Evolutionary conservation across 2,329 filamentous ascomycete genomes (phyloP).

Genomic region (Daldinia eschscholtzii): DNA sequence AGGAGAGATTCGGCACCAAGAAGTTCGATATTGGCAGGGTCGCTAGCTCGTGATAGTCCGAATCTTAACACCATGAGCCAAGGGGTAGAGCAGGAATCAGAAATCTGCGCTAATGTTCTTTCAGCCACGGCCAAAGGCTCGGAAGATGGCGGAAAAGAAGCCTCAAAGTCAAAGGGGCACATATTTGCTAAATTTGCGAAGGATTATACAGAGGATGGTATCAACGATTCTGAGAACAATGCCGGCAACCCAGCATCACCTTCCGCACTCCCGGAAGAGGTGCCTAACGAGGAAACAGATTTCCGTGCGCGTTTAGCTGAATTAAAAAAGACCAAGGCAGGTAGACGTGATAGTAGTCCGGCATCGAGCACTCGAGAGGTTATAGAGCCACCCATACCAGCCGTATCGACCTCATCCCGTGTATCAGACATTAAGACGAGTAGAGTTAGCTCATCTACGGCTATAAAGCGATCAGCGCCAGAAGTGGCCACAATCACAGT

Average conservation of each 20-base stretch:
- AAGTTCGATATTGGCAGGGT: constrained; percentile 21
- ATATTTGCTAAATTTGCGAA: constrained; percentile 29
- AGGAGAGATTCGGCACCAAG: constrained; percentile 17
- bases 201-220: constrained; percentile 15
- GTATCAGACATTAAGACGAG: constrained; percentile 47
- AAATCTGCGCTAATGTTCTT: constrained; percentile 28
- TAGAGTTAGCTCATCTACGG: constrained; percentile 39
- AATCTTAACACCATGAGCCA: constrained; percentile 44
- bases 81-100: constrained; percentile 48
- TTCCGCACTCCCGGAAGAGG: constrained; percentile 26
- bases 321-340: constrained; percentile 35
- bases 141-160: constrained; percentile 18
- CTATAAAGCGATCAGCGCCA: constrained; percentile 68
- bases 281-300: constrained; percentile 50
- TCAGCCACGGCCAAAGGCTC: constrained; percentile 16
- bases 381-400: constrained; percentile 53
- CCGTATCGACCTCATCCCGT: constrained; percentile 52
- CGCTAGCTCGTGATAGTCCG: constrained; percentile 25
- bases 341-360: constrained; percentile 22
- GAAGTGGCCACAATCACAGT: constrained; percentile 82
- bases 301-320: constrained; percentile 55
- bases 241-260: constrained; percentile 18
- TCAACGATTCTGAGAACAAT: constrained; percentile 18
- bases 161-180: constrained; percentile 25
- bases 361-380: neutral